These are phyloP conservation scores for Scutellaria minor DNA, from an alignment of 257 asterid genomes.

Conservation along the genomic window DNA sequence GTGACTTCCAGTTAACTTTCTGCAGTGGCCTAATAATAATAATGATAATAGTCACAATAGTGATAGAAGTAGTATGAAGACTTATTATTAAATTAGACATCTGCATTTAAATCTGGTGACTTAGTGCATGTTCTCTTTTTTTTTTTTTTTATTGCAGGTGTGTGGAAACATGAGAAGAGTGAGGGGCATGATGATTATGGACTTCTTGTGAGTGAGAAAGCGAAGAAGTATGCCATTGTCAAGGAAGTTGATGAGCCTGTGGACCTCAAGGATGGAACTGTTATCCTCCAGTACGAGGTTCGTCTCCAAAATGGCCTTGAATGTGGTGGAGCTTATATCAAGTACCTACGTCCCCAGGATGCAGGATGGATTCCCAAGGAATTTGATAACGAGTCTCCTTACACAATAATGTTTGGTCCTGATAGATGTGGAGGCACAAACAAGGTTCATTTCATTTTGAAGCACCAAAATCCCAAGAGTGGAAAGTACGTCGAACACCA, in stretches of 20 bases:
- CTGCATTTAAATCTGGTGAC: neutral
- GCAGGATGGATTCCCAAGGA: slow-evolving; percentile 86
- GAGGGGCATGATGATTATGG: slow-evolving; percentile 96
- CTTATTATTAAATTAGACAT: neutral
- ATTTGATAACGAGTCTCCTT: slow-evolving; percentile 90
- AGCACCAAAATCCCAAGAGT: slow-evolving; percentile 88
- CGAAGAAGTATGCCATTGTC: slow-evolving; percentile 87
- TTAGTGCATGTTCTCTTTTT: neutral
- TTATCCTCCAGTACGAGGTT: slow-evolving; percentile 85
- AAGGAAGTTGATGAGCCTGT: slow-evolving; percentile 73
- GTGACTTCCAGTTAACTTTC: too few species aligned
- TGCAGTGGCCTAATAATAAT: too few species aligned
- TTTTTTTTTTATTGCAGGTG: slow-evolving; percentile 51
- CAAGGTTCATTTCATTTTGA: slow-evolving; percentile 95
- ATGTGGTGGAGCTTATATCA: slow-evolving; percentile 96
- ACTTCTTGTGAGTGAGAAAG: slow-evolving; percentile 88
- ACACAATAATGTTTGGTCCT: slow-evolving; percentile 96
- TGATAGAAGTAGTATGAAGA: neutral
- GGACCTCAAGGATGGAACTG: slow-evolving; percentile 69
- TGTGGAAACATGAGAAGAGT: slow-evolving; percentile 90
- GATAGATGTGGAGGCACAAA: slow-evolving; percentile 95
- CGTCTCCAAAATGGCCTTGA: slow-evolving; percentile 96
- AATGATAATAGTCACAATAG: too few species aligned
- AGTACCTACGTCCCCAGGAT: slow-evolving; percentile 92
- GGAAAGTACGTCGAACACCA: slow-evolving; percentile 90